These are phyloP conservation scores for Tubosaeta sp. DNA, from an alignment of 768 basidiomycete species.

Conservation along the genomic window DNA sequence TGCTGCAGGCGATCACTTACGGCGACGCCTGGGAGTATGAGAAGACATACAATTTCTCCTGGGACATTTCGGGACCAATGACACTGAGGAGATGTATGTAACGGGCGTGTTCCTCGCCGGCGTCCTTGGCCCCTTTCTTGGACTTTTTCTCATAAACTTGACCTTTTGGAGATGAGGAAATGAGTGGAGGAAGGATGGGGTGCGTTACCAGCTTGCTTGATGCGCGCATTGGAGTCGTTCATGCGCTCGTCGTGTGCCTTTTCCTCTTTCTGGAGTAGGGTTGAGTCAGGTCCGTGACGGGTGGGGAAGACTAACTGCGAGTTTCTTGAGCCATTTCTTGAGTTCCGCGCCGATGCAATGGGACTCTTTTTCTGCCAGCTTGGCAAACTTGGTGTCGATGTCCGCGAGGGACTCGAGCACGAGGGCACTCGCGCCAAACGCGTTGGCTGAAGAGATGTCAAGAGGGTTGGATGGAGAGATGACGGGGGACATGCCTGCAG, in stretches of 20 bases:
- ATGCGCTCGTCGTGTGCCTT: slow-evolving; percentile 71
- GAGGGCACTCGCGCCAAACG: slow-evolving; percentile 57
- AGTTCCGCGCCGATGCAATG: slow-evolving; percentile 60
- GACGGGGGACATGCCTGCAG: slow-evolving; percentile 48
- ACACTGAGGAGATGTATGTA: slow-evolving; percentile 71
- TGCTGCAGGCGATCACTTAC: slow-evolving; percentile 36
- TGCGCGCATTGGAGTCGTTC: slow-evolving; percentile 58
- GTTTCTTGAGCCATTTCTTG: slow-evolving; percentile 84
- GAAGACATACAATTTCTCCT: slow-evolving; percentile 67
- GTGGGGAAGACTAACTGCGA: slow-evolving; percentile 47
- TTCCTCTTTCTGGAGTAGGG: slow-evolving; percentile 66
- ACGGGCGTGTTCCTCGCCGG: slow-evolving; percentile 67
- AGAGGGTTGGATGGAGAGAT: not conserved
- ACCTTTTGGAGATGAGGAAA: slow-evolving; percentile 37
- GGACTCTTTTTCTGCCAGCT: slow-evolving; percentile 71
- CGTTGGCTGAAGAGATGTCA: slow-evolving; percentile 45
- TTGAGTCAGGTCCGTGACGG: not conserved
- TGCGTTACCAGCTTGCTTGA: slow-evolving; percentile 67
- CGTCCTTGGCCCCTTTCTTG: slow-evolving; percentile 66
- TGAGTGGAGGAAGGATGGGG: not conserved
- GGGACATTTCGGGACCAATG: slow-evolving; percentile 73
- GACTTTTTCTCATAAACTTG: slow-evolving; percentile 75
- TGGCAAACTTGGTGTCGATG: slow-evolving; percentile 70
- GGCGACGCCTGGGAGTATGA: not conserved
- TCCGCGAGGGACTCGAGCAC: slow-evolving; percentile 71